Percentiles rank a stretch among this genome's conserved stretches.
Conservation (phyloP, 441 rosid genomes). For the Biscutella laevigata region DNA sequence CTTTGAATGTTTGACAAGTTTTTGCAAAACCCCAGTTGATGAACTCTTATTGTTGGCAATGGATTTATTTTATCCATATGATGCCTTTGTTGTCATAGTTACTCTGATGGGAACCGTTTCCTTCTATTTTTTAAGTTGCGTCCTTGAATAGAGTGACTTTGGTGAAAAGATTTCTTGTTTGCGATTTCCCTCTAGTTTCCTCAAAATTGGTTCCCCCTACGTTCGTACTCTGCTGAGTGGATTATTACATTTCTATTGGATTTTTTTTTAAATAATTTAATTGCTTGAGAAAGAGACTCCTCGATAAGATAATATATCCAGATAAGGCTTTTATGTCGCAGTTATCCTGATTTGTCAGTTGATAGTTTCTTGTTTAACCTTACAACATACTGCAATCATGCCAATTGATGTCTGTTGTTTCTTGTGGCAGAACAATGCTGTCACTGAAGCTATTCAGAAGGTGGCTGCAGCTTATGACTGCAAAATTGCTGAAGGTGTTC, state of each 20-base stretch:
- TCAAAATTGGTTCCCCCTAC: no score
- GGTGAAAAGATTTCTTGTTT: no score
- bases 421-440: slow-evolving; percentile 73
- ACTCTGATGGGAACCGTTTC: slow-evolving; percentile 38
- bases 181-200: not conserved
- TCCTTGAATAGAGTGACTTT: not conserved
- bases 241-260: not conserved
- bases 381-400: not conserved
- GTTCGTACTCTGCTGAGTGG: not conserved
- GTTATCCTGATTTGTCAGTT: no score
- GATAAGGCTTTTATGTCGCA: no score
- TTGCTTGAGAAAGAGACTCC: not conserved
- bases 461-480: slow-evolving; percentile 93
- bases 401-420: not conserved
- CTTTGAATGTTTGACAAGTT: not conserved
- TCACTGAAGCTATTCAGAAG: slow-evolving; percentile 86
- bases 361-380: not conserved
- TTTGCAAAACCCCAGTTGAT: slow-evolving; percentile 33
- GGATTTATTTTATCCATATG: slow-evolving; percentile 41
- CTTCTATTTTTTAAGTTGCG: not conserved
- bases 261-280: not conserved
- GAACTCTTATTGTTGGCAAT: slow-evolving; percentile 35
- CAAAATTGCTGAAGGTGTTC: slow-evolving; percentile 96
- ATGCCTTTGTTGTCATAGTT: slow-evolving; percentile 60
- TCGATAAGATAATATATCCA: not conserved